phyloP scores from a whole-genome alignment of 805 yeast species.

The Candida broadrunensis region DNA sequence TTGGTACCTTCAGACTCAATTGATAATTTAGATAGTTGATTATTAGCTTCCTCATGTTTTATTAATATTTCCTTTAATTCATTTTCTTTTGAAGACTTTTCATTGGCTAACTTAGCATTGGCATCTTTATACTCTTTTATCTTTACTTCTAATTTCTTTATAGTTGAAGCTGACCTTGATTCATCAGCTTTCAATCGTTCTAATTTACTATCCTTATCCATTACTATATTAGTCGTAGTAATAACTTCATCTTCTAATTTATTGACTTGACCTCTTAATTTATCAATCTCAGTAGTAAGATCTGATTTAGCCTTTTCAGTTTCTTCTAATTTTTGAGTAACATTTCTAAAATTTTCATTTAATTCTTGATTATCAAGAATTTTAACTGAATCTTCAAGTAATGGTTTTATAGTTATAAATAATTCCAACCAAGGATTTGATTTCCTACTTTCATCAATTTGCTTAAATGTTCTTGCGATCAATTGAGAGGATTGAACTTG shows the following conservation, averaged over 20 bases:
- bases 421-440: constrained; percentile 79
- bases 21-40: background rate
- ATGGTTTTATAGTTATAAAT: constrained; percentile 68
- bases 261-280: constrained; percentile 34
- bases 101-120: constrained; percentile 10
- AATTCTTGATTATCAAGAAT: constrained; percentile 56
- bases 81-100: constrained; percentile 6
- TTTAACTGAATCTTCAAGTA: constrained; percentile 62
- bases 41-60: constrained; percentile 5
- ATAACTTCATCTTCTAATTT: constrained; percentile 32
- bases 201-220: constrained; percentile 47
- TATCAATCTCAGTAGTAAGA: constrained; percentile 33
- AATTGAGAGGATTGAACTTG: constrained; percentile 69
- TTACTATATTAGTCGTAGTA: constrained; percentile 26
- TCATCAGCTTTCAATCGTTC: constrained; percentile 42
- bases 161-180: constrained; percentile 15
- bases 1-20: background rate
- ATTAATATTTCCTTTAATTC: constrained; percentile 4
- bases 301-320: constrained; percentile 26
- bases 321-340: constrained; percentile 44
- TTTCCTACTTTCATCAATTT: constrained; percentile 42
- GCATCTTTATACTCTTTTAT: constrained; percentile 23
- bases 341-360: constrained; percentile 50
- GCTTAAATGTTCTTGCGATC: constrained; percentile 57
- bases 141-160: constrained; percentile 17